phyloP scores from a whole-genome alignment of 176 grass and related monocot species.

The Cenchrus americanus region DNA sequence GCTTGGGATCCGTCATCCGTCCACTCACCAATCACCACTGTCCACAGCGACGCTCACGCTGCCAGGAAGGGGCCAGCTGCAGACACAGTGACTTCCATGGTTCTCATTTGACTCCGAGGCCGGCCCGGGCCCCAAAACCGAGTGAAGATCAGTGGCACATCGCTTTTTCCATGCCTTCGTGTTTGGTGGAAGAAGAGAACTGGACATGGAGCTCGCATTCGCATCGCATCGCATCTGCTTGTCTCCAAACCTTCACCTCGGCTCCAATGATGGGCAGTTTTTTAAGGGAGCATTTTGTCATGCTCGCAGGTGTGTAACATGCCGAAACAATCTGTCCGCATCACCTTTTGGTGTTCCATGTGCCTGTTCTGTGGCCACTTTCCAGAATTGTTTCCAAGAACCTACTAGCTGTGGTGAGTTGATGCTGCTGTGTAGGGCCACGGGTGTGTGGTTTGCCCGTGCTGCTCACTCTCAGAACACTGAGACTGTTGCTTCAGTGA shows the following conservation, averaged over 20 bases:
- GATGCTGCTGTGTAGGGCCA: neutral
- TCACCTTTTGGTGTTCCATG: slow-evolving; percentile 17
- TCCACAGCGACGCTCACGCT: neutral
- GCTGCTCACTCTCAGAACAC: neutral
- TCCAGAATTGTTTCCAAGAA: neutral
- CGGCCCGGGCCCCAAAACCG: neutral
- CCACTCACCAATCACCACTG: no score
- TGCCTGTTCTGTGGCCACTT: neutral
- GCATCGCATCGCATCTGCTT: neutral
- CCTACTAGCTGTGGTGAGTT: no score
- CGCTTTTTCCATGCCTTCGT: neutral
- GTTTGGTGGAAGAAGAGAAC: slow-evolving; percentile 4
- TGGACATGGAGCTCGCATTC: slow-evolving; percentile 1
- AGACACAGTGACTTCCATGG: neutral
- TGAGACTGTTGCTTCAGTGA: neutral
- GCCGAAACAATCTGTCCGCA: slow-evolving; percentile 28
- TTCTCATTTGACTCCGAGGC: neutral
- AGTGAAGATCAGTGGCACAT: neutral
- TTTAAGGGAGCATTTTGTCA: slow-evolving; percentile 10
- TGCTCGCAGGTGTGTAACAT: slow-evolving; percentile 27
- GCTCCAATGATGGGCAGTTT: neutral
- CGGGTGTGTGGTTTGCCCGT: neutral
- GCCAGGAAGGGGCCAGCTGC: neutral
- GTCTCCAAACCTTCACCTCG: no score
- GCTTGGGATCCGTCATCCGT: slow-evolving; percentile 12